phyloP scores from a whole-genome alignment of 1,284 basidiomycete genomes.

The Spongiforma sp. region DNA sequence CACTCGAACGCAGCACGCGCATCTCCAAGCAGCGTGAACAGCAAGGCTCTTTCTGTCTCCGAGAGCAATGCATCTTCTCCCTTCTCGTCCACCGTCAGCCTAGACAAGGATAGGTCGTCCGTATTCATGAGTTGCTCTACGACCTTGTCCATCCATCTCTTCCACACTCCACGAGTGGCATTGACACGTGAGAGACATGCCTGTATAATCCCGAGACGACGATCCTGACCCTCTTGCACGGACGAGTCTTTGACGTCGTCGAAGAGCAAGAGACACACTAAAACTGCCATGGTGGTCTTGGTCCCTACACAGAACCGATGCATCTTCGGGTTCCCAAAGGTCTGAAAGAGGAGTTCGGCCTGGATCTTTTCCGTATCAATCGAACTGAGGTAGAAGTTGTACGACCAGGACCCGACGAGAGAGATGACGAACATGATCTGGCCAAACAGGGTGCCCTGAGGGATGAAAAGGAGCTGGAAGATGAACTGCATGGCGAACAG shows the following conservation, averaged over 20 bases:
- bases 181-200: conserved; percentile 17
- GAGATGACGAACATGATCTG: conserved; percentile 36
- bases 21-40: conserved; percentile 25
- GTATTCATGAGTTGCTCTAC: neutral
- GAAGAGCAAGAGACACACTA: conserved; percentile 23
- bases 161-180: neutral
- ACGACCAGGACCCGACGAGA: conserved; percentile 30
- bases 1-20: conserved; percentile 30
- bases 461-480: conserved; percentile 35
- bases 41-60: conserved; percentile 16
- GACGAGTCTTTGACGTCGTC: conserved; percentile 5
- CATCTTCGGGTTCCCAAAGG: conserved; percentile 17
- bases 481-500: conserved; percentile 31
- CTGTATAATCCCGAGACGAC: conserved; percentile 8
- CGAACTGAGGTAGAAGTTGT: conserved; percentile 32
- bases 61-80: conserved; percentile 16
- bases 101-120: neutral
- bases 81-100: neutral
- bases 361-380: conserved; percentile 34
- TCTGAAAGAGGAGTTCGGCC: conserved; percentile 16
- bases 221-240: neutral
- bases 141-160: neutral
- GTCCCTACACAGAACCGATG: conserved; percentile 11
- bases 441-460: conserved; percentile 32
- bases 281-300: conserved; percentile 24